Conservation (phyloP, 257 asterid species). For the Solanum pinnatisectum region DNA sequence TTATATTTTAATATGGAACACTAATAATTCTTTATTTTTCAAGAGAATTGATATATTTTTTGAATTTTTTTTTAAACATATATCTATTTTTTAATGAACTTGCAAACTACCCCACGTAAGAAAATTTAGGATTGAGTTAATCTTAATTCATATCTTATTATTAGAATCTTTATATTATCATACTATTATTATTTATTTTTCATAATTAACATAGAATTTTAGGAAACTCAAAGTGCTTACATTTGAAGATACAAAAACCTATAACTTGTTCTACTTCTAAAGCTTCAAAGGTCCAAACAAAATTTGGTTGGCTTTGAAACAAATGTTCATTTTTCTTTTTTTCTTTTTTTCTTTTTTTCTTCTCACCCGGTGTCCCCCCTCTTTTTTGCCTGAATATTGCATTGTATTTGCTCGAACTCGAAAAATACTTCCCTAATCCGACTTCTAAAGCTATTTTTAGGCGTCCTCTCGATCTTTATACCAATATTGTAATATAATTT, state of each 20-base stretch:
- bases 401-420: no score
- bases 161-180: background rate
- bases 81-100: background rate
- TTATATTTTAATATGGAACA: background rate
- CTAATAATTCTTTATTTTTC: background rate
- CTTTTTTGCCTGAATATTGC: no score
- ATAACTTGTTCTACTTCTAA: background rate
- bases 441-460: background rate
- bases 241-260: background rate
- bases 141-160: background rate
- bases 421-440: background rate
- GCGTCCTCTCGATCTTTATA: background rate
- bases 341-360: no score
- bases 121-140: background rate
- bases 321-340: no score
- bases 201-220: background rate
- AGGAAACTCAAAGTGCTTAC: background rate
- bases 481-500: no score
- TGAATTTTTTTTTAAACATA: no score
- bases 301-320: background rate
- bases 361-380: rapidly evolving
- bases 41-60: no score
- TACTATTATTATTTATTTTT: no score
- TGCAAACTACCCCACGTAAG: background rate
- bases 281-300: background rate